Percentiles rank a stretch among this genome's conserved stretches.
Evolutionary conservation across 495 filamentous ascomycete genomes (phyloP).

Genomic region (Podospora bellae-mahoneyi): DNA sequence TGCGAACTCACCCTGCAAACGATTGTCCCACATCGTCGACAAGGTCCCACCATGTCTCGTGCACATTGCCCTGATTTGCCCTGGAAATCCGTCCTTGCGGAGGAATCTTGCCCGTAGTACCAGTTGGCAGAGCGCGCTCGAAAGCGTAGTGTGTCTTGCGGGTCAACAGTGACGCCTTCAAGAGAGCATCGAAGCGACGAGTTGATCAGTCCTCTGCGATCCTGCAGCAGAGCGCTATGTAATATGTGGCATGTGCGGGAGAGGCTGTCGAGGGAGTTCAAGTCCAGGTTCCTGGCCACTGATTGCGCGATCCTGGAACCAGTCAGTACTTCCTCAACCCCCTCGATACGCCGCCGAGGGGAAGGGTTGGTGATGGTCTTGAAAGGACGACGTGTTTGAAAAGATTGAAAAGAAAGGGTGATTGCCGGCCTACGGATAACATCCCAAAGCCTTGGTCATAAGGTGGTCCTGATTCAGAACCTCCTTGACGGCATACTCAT

Average conservation of each 20-base stretch:
- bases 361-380: constrained; percentile 19
- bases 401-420: constrained; percentile 29
- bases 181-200: constrained; percentile 76
- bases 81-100: constrained; percentile 33
- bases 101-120: constrained; percentile 47
- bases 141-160: constrained; percentile 48
- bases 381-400: constrained; percentile 14
- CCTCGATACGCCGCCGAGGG: constrained; percentile 23
- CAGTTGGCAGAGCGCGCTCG: constrained; percentile 50
- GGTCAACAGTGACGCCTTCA: constrained; percentile 52
- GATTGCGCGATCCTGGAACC: constrained; percentile 65
- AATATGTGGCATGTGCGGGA: constrained; percentile 78
- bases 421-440: constrained; percentile 73
- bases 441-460: constrained; percentile 75
- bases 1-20: constrained; percentile 68
- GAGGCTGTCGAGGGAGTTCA: constrained; percentile 78
- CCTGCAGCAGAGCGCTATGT: constrained; percentile 69
- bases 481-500: constrained; percentile 38
- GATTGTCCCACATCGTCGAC: constrained; percentile 68
- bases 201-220: constrained; percentile 64
- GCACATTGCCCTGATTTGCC: constrained; percentile 75
- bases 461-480: constrained; percentile 65
- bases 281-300: constrained; percentile 70
- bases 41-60: constrained; percentile 78
- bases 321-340: constrained; percentile 29